Conservation (phyloP, 345 rosid species). For the Iberis pinnata region DNA sequence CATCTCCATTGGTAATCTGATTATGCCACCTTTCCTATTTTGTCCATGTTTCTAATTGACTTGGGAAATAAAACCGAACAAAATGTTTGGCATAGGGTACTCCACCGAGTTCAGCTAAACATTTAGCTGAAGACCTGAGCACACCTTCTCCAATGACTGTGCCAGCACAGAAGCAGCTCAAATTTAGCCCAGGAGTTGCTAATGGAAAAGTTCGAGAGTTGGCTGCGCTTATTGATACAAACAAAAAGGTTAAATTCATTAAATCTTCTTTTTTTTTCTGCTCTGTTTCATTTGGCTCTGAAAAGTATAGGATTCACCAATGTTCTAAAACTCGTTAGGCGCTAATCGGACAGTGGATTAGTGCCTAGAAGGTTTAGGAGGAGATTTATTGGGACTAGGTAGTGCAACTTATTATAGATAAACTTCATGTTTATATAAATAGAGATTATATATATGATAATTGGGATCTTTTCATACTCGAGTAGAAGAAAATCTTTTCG, state of each 20-base stretch:
- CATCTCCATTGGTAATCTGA: conserved; percentile 49
- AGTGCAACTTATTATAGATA: too few species aligned
- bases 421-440: too few species aligned
- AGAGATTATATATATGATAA: too few species aligned
- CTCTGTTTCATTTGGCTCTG: too few species aligned
- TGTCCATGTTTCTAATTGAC: not conserved
- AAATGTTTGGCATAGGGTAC: conserved; percentile 42
- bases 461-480: too few species aligned
- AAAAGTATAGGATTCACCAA: too few species aligned
- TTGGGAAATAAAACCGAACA: not conserved
- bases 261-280: not conserved
- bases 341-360: too few species aligned
- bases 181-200: conserved; percentile 80
- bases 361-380: too few species aligned
- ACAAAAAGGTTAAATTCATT: conserved; percentile 49
- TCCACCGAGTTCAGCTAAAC: conserved; percentile 55
- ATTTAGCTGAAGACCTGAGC: conserved; percentile 49
- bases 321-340: too few species aligned
- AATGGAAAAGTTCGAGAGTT: conserved; percentile 55
- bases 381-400: too few species aligned
- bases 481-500: too few species aligned
- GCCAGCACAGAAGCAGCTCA: conserved; percentile 90
- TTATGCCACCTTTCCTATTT: not conserved
- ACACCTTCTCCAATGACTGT: conserved; percentile 66
- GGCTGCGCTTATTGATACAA: conserved; percentile 59